phyloP scores from a whole-genome alignment of 2,329 filamentous ascomycete genomes.

The Sporothrix schenckii region DNA sequence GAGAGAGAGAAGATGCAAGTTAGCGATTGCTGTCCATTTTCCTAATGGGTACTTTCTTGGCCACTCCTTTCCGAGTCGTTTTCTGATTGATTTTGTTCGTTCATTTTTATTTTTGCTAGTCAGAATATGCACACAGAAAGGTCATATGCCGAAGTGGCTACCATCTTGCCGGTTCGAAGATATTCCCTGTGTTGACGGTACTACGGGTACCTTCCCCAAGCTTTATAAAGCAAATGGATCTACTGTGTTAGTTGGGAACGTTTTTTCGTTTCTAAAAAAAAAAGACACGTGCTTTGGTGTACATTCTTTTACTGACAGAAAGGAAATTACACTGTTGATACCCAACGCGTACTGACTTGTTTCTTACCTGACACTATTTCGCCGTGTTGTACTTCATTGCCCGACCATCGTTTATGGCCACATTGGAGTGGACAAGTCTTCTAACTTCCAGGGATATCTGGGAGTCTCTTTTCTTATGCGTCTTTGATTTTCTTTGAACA shows the following conservation, averaged over 20 bases:
- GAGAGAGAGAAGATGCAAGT: background rate
- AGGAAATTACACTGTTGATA: too few relatives aligned
- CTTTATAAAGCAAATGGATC: background rate
- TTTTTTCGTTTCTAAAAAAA: too few relatives aligned
- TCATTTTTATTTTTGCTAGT: background rate
- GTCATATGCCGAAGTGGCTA: slow-evolving; percentile 23
- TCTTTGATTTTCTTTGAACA: background rate
- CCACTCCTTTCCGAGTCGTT: background rate
- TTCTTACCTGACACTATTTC: background rate
- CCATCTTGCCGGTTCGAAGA: slow-evolving; percentile 20
- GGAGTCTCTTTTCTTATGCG: background rate
- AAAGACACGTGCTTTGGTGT: too few relatives aligned
- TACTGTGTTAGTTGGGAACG: too few relatives aligned
- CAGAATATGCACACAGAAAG: slow-evolving; percentile 6
- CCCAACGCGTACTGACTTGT: background rate
- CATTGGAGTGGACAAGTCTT: too few relatives aligned
- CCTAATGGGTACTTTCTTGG: too few relatives aligned
- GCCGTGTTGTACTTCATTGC: slow-evolving; percentile 7
- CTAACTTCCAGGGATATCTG: too few relatives aligned
- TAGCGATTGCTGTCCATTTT: background rate
- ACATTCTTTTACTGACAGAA: too few relatives aligned
- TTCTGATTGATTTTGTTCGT: background rate
- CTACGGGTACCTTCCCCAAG: slow-evolving; percentile 23
- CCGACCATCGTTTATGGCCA: background rate
- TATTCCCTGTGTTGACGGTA: background rate